These are phyloP conservation scores for Carex pumila DNA, from an alignment of 176 grass and related monocot genomes.

Conservation along the genomic window DNA sequence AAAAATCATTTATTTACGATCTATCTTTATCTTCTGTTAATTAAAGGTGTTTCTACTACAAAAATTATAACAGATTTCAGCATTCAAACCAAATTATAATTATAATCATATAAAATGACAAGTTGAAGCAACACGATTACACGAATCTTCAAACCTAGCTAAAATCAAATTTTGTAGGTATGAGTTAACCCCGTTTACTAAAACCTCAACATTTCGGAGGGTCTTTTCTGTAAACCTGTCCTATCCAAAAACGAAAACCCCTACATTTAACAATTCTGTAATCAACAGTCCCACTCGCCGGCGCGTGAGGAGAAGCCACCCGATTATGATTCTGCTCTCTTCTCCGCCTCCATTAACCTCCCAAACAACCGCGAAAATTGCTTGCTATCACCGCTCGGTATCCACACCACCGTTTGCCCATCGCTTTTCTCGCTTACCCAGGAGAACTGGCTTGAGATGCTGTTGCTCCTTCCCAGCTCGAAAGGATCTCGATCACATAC, in stretches of 20 bases:
- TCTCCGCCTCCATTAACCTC: neutral
- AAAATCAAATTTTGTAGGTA: too few relatives aligned
- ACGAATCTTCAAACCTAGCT: too few relatives aligned
- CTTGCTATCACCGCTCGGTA: neutral
- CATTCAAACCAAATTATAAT: too few relatives aligned
- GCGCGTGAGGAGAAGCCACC: constrained; percentile 8
- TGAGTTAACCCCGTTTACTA: neutral
- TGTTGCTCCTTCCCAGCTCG: constrained; percentile 18
- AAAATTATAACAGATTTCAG: too few relatives aligned
- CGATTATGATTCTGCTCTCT: constrained; percentile 9
- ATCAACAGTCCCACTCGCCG: constrained; percentile 22
- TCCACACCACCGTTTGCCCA: neutral
- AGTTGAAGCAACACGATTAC: too few relatives aligned
- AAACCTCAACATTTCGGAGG: neutral
- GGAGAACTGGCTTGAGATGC: constrained; percentile 22
- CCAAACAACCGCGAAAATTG: neutral
- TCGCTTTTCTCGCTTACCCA: neutral
- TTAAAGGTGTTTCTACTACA: too few relatives aligned
- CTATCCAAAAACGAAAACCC: constrained; percentile 14
- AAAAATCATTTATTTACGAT: too few relatives aligned
- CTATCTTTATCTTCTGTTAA: too few relatives aligned
- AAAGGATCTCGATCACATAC: constrained; percentile 63
- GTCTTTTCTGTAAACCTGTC: constrained; percentile 3
- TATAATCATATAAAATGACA: too few relatives aligned
- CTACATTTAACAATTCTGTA: neutral